phyloP scores from a whole-genome alignment of 2,329 filamentous ascomycete genomes.

The Thelonectria discophora region DNA sequence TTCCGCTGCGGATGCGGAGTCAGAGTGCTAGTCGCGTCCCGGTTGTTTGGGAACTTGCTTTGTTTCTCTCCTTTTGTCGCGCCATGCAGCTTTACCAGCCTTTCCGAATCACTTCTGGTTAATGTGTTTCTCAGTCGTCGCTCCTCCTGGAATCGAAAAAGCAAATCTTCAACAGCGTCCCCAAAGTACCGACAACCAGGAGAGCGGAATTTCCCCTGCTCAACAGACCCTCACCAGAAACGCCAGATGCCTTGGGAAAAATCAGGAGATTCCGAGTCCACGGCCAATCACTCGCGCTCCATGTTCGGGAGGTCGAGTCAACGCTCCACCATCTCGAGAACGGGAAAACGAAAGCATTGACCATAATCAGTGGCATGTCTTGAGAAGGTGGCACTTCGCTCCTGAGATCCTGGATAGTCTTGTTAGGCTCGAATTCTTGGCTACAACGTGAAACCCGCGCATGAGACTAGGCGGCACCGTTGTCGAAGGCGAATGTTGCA shows the following conservation, averaged over 20 bases:
- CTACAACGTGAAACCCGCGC: slow-evolving; percentile 28
- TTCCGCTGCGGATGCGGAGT: slow-evolving; percentile 5
- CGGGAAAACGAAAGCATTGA: slow-evolving; percentile 2
- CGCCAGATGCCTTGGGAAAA: slow-evolving; percentile 7
- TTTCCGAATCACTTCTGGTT: not conserved
- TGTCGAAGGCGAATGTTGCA: slow-evolving; percentile 22
- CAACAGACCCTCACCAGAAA: not conserved
- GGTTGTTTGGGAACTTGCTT: slow-evolving; percentile 15
- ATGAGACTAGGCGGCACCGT: slow-evolving; percentile 16
- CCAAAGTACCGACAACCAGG: slow-evolving; percentile 10
- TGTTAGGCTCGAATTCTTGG: slow-evolving; percentile 10
- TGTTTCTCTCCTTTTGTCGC: slow-evolving; percentile 13
- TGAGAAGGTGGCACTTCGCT: slow-evolving; percentile 9
- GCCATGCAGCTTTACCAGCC: slow-evolving; percentile 2
- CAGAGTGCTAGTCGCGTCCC: not conserved
- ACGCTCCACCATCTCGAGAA: slow-evolving; percentile 9
- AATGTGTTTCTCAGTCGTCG: not conserved
- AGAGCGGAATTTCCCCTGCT: slow-evolving; percentile 10
- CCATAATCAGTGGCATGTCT: slow-evolving; percentile 8
- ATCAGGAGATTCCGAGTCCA: slow-evolving; percentile 15
- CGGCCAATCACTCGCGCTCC: not conserved
- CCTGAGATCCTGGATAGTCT: slow-evolving; percentile 13
- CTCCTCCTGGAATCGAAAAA: slow-evolving; percentile 7
- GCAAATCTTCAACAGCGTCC: not conserved
- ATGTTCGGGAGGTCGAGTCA: not conserved